Base-by-base conservation (phyloP, 257 asterid species). In the Solanum chmielewskii region DNA sequence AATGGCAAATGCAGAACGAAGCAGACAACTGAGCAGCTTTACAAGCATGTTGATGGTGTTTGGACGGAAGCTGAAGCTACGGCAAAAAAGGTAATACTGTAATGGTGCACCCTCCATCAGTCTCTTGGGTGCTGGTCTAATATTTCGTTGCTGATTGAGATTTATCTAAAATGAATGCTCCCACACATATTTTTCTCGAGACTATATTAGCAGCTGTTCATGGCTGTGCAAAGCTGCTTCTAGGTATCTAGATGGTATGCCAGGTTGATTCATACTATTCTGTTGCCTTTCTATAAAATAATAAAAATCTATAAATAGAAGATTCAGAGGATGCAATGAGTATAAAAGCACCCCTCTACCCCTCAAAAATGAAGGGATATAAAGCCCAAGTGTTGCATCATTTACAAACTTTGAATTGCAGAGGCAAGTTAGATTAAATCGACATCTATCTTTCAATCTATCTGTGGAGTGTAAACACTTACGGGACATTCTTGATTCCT, bases 1-100 rank as follows among this genome's bases (percentile, higher is more conserved):
- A 93, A 93, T 95, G 95, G 96, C 94, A 93, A 97, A 93, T 95
- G 99, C 98, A 97, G 99, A 97, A 94, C 98, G 86, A 97, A 95
- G 96, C 95, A 93, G 97, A 93, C 96, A 70, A 93, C 98, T 82
- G 98, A 94, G 97, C 92, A 94, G 95, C 96, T 97, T 88, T 94
- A 94, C 93, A 95, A 95, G 98, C 94, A 88, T 41, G 99, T 94
- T 74, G 99, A 95, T 89, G 99, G 95, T 52, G 98, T 92, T 73
- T 94, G 98, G 97, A 91, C 94, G 15, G 99, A 94, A 92, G 97
- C 99, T 86, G 99, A 95, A 92, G 94, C 92, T 27, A 93, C 92
- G 76, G 98, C 98, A 7, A 97, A 95, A 83, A 93, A 94, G 98
- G 99, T 97, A 56, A 56, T 56, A 56, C 66, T 56, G 25, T 56